Percentiles rank a stretch among this genome's conserved stretches.
These are phyloP conservation scores for Cutaneotrichosporon daszewskae DNA, from an alignment of 1,284 basidiomycete species.

Conservation along the genomic window DNA sequence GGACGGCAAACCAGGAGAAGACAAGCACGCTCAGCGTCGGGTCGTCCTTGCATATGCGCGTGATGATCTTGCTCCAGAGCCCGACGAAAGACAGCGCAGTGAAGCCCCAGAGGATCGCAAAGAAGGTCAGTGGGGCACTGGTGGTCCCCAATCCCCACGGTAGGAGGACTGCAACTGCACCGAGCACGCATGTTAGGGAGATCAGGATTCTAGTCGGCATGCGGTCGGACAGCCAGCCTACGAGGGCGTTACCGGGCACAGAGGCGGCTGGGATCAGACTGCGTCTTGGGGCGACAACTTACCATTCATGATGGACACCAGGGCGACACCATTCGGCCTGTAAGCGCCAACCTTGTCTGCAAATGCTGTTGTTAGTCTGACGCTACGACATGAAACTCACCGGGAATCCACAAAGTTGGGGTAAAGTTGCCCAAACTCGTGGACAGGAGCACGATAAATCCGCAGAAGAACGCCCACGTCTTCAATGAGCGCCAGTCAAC, in stretches of 20 bases:
- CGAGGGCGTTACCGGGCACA: slow-evolving; percentile 35
- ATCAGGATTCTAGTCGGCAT: slow-evolving; percentile 29
- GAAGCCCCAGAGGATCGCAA: slow-evolving; percentile 28
- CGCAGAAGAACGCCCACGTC: slow-evolving; percentile 25
- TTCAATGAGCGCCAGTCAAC: slow-evolving; percentile 18
- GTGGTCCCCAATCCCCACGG: slow-evolving; percentile 45
- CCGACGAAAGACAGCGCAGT: slow-evolving; percentile 29
- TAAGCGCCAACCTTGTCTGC: slow-evolving; percentile 33
- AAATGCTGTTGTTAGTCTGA: slow-evolving; percentile 28
- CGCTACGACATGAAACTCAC: too few species aligned
- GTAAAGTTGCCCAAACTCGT: slow-evolving; percentile 45
- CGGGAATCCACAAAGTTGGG: slow-evolving; percentile 43
- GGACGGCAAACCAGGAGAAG: slow-evolving; percentile 38
- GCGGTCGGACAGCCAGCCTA: slow-evolving; percentile 41
- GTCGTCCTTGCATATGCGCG: slow-evolving; percentile 26
- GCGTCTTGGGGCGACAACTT: neutral
- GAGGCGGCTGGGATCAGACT: slow-evolving; percentile 26
- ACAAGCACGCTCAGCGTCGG: slow-evolving; percentile 27
- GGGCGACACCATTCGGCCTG: slow-evolving; percentile 33
- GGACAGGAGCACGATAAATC: slow-evolving; percentile 31
- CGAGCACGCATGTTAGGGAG: slow-evolving; percentile 28
- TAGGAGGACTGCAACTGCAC: slow-evolving; percentile 35
- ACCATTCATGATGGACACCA: slow-evolving; percentile 44
- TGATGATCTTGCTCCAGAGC: slow-evolving; percentile 32
- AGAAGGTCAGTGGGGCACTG: slow-evolving; percentile 23